Evolutionary conservation across 331 rosid species (phyloP), one percentile per base, ranked within the genome.

Genomic region (Telfairia occidentalis): DNA sequence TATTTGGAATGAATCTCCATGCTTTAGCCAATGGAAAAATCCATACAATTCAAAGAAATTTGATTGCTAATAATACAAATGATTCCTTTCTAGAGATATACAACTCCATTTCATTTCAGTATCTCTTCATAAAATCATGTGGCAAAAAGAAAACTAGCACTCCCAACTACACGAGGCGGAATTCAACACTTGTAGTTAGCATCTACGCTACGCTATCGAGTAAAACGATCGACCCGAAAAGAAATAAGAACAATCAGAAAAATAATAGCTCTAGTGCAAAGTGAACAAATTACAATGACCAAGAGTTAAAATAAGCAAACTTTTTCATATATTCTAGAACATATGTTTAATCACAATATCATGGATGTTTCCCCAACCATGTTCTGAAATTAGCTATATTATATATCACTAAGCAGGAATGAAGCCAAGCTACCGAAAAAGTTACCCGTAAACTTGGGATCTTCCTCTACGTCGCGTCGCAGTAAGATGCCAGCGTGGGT

Each of bases 341-440:
- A 84, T 61, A 18, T 70, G 78, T 64, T 80, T 81, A 75, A 86
- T 82, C 82, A 81, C 82, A 82, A 81, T 78, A 80, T 79, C 84
- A 79, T 86, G 82, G 86, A 84, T 77, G 84, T 78, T 84, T 83
- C 82, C 83, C 78, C 84, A 84, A 82, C 87, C 82, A 79, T 80
- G 84, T 82, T 85, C 83, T 84, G 82, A 79, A 84, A 87, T 87
- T 89, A 90, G 91, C 83, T 80, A 49, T 48, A 70, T 70, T 26
- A 76, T 83, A 85, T 86, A 72, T 79, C 82, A 88, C 80, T 88
- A 78, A 80, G 76, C 58, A 88, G 81, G 81, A 75, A 69, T 78
- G 28, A 42, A 70, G 24, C 76, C 63, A 32, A 72, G 76, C 48
- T 35, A 72, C 48, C 9, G 45, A 64, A 72, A 72, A 50, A 72